Evolutionary conservation across 176 grass and related monocot genomes (phyloP), one percentile per base, ranked within the genome.

Genomic region (Eleusine coracana): DNA sequence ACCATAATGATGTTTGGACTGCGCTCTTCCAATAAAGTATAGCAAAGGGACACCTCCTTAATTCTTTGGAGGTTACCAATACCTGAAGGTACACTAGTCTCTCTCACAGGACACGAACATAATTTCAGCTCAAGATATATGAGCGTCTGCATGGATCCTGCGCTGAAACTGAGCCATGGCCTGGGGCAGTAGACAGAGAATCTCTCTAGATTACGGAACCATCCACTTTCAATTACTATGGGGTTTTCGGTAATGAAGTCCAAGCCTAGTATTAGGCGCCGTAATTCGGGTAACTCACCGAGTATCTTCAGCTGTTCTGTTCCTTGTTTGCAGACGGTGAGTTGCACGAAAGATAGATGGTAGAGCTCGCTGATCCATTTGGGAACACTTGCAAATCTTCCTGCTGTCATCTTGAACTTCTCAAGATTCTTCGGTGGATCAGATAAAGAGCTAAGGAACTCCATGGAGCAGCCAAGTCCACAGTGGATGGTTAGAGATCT

Each of bases 401-500:
- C 82, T 0, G 12, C 4, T 9, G 62, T 66, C 5, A 84, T 36
- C 71, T 76, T 76, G 37, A 84, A 68, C 37, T 42, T 67, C 15
- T 60, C 0, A 15, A 81, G 38, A 0, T 0, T 0, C 6, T 0
- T 0, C 23, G 67, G 38, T 0, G 10, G 20, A 63, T 3, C 0
- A 37, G 0, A 5, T 0, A 73, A 17, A 6, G 5, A 10, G 15
- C 4, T 37, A 36, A 76, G 38, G 36, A 84, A 76, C 36, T 84
- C 82, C 72, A 84, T 76, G 46, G 46, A 66, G 38, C 82, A 75
- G 12, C 80, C 20, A 5, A 67, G 9, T 66, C 71, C 45, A 42
- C 71, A 83, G 3, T 75, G 61, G 39, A 84, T 84, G 55, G 55
- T 59, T 7, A 59, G 55, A 59, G 55, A 59, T 5, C 0, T 3